Percentiles rank a stretch among this genome's conserved stretches.
Conservation (phyloP, 2,329 filamentous ascomycete genomes). For the Diaporthe amygdali region DNA sequence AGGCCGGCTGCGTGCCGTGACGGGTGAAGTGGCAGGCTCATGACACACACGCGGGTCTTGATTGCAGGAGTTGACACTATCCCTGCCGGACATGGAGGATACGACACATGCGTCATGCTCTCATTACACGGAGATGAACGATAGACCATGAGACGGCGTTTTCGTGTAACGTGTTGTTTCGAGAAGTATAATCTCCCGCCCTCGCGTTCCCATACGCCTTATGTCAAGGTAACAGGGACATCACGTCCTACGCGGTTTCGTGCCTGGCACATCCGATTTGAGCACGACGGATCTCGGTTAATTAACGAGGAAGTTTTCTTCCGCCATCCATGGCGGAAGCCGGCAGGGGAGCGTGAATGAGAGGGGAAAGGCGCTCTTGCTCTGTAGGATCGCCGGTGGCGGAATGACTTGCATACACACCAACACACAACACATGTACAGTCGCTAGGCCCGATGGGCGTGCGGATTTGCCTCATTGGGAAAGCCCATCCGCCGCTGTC, state of each 20-base stretch:
- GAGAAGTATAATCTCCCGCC: background rate
- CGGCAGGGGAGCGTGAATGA: background rate
- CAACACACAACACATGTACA: background rate
- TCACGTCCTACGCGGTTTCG: background rate
- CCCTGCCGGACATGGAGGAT: constrained; percentile 12
- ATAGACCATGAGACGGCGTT: constrained; percentile 20
- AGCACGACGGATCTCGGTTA: background rate
- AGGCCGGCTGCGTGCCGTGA: background rate
- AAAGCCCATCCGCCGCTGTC: background rate
- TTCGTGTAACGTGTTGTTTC: constrained; percentile 16
- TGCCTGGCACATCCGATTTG: background rate
- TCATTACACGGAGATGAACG: constrained; percentile 20
- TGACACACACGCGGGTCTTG: background rate
- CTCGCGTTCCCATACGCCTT: background rate
- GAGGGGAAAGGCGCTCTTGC: background rate
- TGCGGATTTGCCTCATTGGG: background rate
- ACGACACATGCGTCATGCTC: constrained; percentile 14
- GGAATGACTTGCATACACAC: constrained; percentile 17
- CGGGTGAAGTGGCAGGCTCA: background rate
- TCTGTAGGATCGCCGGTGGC: constrained; percentile 9
- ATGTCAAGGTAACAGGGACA: background rate
- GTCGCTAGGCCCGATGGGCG: background rate
- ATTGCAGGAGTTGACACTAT: constrained; percentile 12
- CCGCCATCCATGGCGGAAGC: background rate
- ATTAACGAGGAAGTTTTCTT: too few species aligned